Conservation (phyloP, 202 grass and related monocot genomes). For the Tripidium arundinaceum region DNA sequence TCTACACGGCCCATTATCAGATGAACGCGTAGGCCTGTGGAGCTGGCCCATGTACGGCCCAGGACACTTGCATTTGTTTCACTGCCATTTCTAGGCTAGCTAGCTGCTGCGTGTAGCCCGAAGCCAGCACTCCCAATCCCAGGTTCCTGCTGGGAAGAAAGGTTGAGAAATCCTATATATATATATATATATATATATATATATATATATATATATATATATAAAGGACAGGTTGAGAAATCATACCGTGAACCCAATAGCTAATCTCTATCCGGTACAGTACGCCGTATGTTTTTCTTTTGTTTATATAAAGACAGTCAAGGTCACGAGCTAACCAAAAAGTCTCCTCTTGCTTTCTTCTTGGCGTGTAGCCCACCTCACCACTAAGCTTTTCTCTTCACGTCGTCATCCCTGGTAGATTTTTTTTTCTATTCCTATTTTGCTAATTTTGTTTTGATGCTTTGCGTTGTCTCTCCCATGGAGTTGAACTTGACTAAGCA, state of each 20-base stretch:
- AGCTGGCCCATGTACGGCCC: neutral
- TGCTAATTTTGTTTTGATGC: too few relatives aligned
- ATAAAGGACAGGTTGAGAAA: too few relatives aligned
- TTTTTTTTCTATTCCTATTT: too few relatives aligned
- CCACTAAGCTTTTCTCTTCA: neutral
- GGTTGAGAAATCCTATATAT: too few relatives aligned
- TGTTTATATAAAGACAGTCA: conserved; percentile 12
- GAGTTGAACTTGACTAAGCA: too few relatives aligned
- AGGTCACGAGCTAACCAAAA: conserved; percentile 10
- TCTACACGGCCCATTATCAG: neutral
- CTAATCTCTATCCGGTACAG: neutral
- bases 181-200: too few relatives aligned
- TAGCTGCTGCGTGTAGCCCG: too few relatives aligned
- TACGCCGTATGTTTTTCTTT: neutral
- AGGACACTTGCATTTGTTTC: neutral
- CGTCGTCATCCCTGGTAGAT: conserved; percentile 7
- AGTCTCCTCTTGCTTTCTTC: neutral
- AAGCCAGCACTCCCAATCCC: too few relatives aligned
- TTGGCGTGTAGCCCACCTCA: neutral
- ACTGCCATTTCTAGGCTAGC: neutral
- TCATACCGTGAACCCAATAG: neutral
- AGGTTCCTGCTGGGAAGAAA: too few relatives aligned
- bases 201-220: too few relatives aligned
- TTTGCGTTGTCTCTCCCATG: too few relatives aligned
- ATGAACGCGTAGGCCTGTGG: neutral